Evolutionary conservation across 2,329 filamentous ascomycete genomes (phyloP).

Genomic region (Fusarium sp.): DNA sequence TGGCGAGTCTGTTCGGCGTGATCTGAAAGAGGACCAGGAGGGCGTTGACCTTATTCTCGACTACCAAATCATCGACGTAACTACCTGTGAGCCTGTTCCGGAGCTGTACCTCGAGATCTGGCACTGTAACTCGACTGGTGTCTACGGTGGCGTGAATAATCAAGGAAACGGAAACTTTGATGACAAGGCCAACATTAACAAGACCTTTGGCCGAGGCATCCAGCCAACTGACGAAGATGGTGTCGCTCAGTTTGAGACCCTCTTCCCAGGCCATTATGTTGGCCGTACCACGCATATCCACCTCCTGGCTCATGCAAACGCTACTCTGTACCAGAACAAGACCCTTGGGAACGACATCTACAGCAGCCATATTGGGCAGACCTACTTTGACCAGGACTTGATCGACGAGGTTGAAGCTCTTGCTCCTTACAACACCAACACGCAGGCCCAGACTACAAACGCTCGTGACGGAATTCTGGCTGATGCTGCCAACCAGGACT

Average conservation of each 20-base stretch:
- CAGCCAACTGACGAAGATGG: constrained; percentile 57
- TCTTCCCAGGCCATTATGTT: constrained; percentile 60
- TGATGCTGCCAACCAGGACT: constrained; percentile 63
- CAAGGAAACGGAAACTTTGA: constrained; percentile 59
- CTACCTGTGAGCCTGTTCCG: constrained; percentile 57
- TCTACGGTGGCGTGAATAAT: constrained; percentile 56
- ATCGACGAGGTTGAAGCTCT: constrained; percentile 62
- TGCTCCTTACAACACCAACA: constrained; percentile 62
- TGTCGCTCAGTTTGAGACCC: constrained; percentile 57
- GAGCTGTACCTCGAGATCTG: constrained; percentile 60
- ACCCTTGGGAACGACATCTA: constrained; percentile 52
- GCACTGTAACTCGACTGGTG: constrained; percentile 61
- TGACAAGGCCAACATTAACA: constrained; percentile 49
- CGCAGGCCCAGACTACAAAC: constrained; percentile 49
- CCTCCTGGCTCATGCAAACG: constrained; percentile 54
- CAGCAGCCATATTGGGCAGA: constrained; percentile 71
- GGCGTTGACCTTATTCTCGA: constrained; percentile 58
- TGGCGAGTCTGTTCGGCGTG: constrained; percentile 50
- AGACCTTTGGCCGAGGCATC: constrained; percentile 52
- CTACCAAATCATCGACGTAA: constrained; percentile 58
- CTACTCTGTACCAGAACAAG: constrained; percentile 49
- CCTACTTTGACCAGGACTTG: constrained; percentile 72
- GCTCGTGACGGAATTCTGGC: neutral
- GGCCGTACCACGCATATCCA: constrained; percentile 63
- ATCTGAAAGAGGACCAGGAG: constrained; percentile 56